A percentile compares a stretch with the other conserved stretches of the same genome.
Evolutionary conservation across 192 early-diverging fungal species (phyloP).

Genomic region (Entomortierella parvispora): DNA sequence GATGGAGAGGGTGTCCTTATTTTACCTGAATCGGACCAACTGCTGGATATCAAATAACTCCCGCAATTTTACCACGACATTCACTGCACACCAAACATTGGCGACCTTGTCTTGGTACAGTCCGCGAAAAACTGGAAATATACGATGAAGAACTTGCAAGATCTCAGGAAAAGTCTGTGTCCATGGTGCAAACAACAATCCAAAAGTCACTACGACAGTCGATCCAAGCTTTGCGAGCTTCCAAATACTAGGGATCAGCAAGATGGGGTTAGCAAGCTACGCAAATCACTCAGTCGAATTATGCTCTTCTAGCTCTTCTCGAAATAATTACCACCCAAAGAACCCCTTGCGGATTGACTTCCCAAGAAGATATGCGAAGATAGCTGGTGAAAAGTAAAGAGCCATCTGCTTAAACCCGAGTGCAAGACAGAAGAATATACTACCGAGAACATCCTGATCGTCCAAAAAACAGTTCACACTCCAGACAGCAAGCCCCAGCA

Average conservation of each 20-base stretch:
- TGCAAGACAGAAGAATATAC: slow-evolving; percentile 83
- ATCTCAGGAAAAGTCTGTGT: slow-evolving; percentile 67
- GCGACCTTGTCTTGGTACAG: slow-evolving; percentile 99
- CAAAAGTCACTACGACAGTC: slow-evolving; percentile 78
- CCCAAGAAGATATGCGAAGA: slow-evolving; percentile 91
- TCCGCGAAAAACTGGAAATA: slow-evolving; percentile 94
- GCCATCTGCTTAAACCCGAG: slow-evolving; percentile 98
- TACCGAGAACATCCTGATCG: slow-evolving; percentile 74
- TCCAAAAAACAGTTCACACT: slow-evolving; percentile 72
- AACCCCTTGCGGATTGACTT: slow-evolving; percentile 64
- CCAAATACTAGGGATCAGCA: slow-evolving; percentile 17
- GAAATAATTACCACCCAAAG: slow-evolving; percentile 50
- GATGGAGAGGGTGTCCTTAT: too few species aligned
- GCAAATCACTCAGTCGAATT: neutral
- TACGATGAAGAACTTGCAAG: slow-evolving; percentile 79
- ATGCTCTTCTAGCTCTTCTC: neutral
- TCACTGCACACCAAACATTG: slow-evolving; percentile 96
- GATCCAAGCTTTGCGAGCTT: slow-evolving; percentile 73
- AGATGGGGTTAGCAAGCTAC: too few species aligned
- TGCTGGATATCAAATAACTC: slow-evolving; percentile 66
- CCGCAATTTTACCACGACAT: slow-evolving; percentile 85
- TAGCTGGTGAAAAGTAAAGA: slow-evolving; percentile 89
- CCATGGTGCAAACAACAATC: slow-evolving; percentile 76
- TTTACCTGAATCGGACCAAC: slow-evolving; percentile 80
- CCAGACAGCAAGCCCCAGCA: slow-evolving; percentile 93